phyloP scores from a whole-genome alignment of 2,329 filamentous ascomycete species.

The Colletotrichum musicola region DNA sequence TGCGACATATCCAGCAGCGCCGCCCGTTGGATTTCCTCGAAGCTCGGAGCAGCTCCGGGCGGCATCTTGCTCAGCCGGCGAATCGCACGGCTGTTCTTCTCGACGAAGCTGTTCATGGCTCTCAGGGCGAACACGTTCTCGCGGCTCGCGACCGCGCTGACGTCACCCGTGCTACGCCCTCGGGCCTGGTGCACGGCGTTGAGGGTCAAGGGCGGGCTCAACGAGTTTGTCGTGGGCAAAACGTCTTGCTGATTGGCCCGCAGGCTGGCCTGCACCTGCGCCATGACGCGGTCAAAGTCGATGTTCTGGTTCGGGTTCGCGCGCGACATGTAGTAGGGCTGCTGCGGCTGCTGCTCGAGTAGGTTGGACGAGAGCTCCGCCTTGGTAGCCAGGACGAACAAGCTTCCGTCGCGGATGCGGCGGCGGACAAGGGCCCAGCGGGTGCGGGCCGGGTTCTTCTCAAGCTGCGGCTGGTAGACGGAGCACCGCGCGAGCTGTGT shows the following conservation, averaged over 20 bases:
- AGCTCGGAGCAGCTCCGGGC: conserved; percentile 44
- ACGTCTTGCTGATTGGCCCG: conserved; percentile 41
- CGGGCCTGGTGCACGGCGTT: conserved; percentile 57
- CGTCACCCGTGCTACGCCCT: conserved; percentile 50
- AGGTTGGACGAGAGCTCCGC: conserved; percentile 48
- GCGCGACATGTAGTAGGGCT: conserved; percentile 43
- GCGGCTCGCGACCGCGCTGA: conserved; percentile 55
- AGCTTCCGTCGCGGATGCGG: conserved; percentile 62
- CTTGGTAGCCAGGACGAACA: conserved; percentile 62
- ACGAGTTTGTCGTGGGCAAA: conserved; percentile 37
- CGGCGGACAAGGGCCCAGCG: conserved; percentile 64
- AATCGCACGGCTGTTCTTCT: conserved; percentile 57
- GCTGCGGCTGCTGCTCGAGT: conserved; percentile 45
- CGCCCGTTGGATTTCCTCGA: conserved; percentile 47
- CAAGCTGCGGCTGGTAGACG: conserved; percentile 64
- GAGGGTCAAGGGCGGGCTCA: conserved; percentile 47
- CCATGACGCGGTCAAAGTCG: conserved; percentile 60
- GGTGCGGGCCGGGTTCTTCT: conserved; percentile 64
- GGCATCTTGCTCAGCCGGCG: conserved; percentile 57
- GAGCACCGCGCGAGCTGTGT: conserved; percentile 61
- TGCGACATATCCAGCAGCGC: conserved; percentile 41
- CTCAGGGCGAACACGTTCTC: conserved; percentile 56
- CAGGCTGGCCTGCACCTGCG: conserved; percentile 54
- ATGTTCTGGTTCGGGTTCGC: conserved; percentile 49
- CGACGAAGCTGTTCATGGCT: conserved; percentile 60